phyloP scores from a whole-genome alignment of 192 early-diverging fungal genomes.

The Umbelopsis isabellina region DNA sequence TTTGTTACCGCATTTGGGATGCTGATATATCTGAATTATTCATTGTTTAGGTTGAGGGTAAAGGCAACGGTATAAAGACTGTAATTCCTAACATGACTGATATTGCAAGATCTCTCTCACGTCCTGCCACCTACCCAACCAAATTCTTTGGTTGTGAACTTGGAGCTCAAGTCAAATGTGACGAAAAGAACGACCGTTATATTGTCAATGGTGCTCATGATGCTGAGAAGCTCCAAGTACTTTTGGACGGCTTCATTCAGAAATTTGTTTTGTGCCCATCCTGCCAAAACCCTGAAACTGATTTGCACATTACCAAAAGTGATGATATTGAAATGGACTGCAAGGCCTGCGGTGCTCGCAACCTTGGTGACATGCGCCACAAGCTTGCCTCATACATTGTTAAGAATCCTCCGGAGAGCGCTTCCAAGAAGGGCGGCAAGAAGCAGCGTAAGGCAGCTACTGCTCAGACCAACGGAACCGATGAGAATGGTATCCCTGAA shows the following conservation, averaged over 20 bases:
- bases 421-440: constrained; percentile 52
- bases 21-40: background rate
- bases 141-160: constrained; percentile 97
- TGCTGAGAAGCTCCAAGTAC: constrained; percentile 78
- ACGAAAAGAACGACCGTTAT: constrained; percentile 90
- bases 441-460: constrained; percentile 56
- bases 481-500: constrained; percentile 47
- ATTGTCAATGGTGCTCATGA: constrained; percentile 96
- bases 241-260: constrained; percentile 90
- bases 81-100: constrained; percentile 97
- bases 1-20: background rate
- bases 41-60: constrained; percentile 84
- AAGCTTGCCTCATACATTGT: constrained; percentile 88
- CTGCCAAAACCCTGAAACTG: constrained; percentile 98
- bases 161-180: constrained; percentile 89
- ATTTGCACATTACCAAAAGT: constrained; percentile 72
- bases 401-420: constrained; percentile 83
- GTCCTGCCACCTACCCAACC: constrained; percentile 86
- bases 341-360: constrained; percentile 89
- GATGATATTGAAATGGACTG: constrained; percentile 74
- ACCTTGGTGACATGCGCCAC: constrained; percentile 85
- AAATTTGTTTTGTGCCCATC: constrained; percentile 91
- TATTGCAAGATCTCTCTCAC: constrained; percentile 84
- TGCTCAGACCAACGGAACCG: constrained; percentile 50
- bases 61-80: constrained; percentile 99